Base-by-base conservation (phyloP, 163 green algal genomes). In the Chlorella variabilis region DNA sequence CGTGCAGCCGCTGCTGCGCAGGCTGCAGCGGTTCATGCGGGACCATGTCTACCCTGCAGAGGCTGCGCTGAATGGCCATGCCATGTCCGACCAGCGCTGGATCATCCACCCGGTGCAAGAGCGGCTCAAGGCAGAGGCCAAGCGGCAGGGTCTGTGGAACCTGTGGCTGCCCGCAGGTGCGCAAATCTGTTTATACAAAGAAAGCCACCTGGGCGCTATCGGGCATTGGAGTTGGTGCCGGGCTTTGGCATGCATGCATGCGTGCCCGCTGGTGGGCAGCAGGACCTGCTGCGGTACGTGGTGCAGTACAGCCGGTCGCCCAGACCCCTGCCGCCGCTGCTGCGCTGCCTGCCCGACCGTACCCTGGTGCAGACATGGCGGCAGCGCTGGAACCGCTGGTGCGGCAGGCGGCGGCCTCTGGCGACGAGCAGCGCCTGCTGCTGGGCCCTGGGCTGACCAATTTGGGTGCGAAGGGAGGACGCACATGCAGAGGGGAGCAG, bases 91-190 rank as follows among this genome's bases (percentile, higher is more conserved):
- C 33, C 48, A 61, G 49, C 85, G 92, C 23, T 99, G 96, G 96
- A 93, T 63, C 13, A 86, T 98, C 18, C 94, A 96, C 76, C 95
- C 96, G 1, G 68, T 90, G 11, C 91, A 94, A 83, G 94, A 98
- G 83, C 49, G 91, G 67, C 87, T 98, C 36, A 98, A 98, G 89
- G 74, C 39, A 0, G 86, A 89, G 86, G 95, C 94, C 2, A 87
- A 89, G 54, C 59, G 48, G 27, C 81, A 83, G 33, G 95, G 95
- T 0, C 92, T 99, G 58, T 99, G 82, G 96, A 99, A 99, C 89
- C 87, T 99, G 54, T 99, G 94, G 94, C 83, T 99, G 42, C 89
- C 95, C 7, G 86, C 83, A 3, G 87, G 75, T 81, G 58, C 0
- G 59, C n/a, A n/a, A n/a, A n/a, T n/a, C n/a, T n/a, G n/a, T n/a